Percentiles rank a stretch among this genome's conserved stretches.
Evolutionary conservation across 768 basidiomycete genomes (phyloP).

Genomic region (Ramaria sp.): DNA sequence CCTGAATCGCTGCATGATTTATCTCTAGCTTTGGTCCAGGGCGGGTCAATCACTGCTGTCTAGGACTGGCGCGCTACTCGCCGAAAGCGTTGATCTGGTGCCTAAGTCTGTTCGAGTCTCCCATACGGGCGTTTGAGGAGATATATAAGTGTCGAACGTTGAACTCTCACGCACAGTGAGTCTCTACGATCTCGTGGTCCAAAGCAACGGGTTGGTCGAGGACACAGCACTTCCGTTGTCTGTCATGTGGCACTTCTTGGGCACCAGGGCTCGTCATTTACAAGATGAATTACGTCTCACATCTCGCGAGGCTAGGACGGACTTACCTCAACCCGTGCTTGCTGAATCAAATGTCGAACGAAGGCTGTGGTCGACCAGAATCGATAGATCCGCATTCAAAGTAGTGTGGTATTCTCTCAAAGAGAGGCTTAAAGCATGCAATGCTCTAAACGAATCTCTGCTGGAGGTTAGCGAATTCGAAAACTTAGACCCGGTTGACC

Average conservation of each 20-base stretch:
- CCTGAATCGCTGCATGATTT: no score
- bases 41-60: no score
- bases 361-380: slow-evolving; percentile 18
- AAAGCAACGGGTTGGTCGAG: no score
- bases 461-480: slow-evolving; percentile 19
- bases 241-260: no score
- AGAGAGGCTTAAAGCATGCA: slow-evolving; percentile 25
- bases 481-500: not conserved
- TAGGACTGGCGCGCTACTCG: not conserved
- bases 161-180: not conserved
- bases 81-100: not conserved
- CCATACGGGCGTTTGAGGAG: not conserved
- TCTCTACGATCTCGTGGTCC: not conserved
- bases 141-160: not conserved
- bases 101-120: not conserved
- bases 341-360: slow-evolving; percentile 11
- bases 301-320: not conserved
- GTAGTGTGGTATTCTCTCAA: slow-evolving; percentile 23
- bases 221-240: no score
- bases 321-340: not conserved
- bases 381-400: slow-evolving; percentile 15
- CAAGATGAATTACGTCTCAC: no score
- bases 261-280: no score
- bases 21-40: no score
- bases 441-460: slow-evolving; percentile 39